Evolutionary conservation across 768 basidiomycete species (phyloP).

Genomic region (Rhodosporidiobolus sp.): DNA sequence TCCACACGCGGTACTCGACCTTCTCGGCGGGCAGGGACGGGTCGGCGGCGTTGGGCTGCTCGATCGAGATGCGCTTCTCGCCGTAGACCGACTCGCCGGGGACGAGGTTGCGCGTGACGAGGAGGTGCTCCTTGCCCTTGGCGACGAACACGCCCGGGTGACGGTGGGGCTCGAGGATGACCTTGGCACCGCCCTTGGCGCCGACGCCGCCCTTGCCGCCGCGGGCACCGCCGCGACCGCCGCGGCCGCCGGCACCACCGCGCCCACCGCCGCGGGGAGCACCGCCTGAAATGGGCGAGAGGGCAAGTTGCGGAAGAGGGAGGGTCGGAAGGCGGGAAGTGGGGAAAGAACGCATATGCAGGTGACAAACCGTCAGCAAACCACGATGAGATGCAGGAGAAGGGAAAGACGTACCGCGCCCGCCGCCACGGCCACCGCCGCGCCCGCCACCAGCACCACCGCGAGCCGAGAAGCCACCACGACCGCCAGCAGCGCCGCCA

Average conservation of each 20-base stretch:
- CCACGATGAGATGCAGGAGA: not conserved
- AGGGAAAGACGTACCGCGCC: not conserved
- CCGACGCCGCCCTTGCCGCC: slow-evolving; percentile 65
- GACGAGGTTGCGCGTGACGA: slow-evolving; percentile 96
- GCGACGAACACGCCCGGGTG: slow-evolving; percentile 95
- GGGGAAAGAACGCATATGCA: not conserved
- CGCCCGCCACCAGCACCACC: slow-evolving; percentile 46
- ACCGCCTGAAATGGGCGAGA: not conserved
- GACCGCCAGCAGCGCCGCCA: slow-evolving; percentile 48
- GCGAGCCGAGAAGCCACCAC: slow-evolving; percentile 52
- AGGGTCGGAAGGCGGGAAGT: not conserved
- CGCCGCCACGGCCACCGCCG: slow-evolving; percentile 45
- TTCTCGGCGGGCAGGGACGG: slow-evolving; percentile 59
- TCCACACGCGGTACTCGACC: slow-evolving; percentile 97
- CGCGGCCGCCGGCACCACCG: slow-evolving; percentile 45
- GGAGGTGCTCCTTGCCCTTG: slow-evolving; percentile 85
- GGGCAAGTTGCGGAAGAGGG: not conserved
- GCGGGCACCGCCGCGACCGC: slow-evolving; percentile 51
- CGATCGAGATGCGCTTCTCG: slow-evolving; percentile 91
- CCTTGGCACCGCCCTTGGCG: slow-evolving; percentile 80
- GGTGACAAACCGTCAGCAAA: not conserved
- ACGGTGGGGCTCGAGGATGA: slow-evolving; percentile 89
- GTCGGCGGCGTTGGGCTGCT: slow-evolving; percentile 52
- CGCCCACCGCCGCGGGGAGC: slow-evolving; percentile 10
- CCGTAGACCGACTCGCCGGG: slow-evolving; percentile 98